Evolutionary conservation across 129 eudicot genomes (phyloP).

Genomic region (Helichrysum umbraculigerum): DNA sequence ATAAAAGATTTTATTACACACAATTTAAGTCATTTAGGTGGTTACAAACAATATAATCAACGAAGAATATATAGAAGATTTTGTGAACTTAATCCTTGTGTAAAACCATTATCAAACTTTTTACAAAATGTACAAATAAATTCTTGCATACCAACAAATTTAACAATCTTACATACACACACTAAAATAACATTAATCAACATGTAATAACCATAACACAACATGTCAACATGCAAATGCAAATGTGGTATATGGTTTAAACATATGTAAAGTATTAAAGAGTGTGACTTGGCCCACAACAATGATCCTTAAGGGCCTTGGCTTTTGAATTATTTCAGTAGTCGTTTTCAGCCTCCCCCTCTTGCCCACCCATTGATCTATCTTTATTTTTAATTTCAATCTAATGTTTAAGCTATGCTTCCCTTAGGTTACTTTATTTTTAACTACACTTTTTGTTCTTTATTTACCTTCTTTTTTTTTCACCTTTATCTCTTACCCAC

Average conservation of each 20-base stretch:
- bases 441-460: conserved; percentile 20
- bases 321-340: conserved; percentile 30
- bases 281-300: conserved; percentile 28
- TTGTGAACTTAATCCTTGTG: too few relatives aligned
- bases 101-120: too few relatives aligned
- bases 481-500: background rate
- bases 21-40: too few relatives aligned
- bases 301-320: conserved; percentile 26
- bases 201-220: background rate
- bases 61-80: too few relatives aligned
- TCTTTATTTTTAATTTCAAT: conserved; percentile 23
- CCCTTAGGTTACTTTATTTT: conserved; percentile 27
- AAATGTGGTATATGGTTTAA: background rate
- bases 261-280: background rate
- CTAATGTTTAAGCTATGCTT: conserved; percentile 8
- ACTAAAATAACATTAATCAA: too few relatives aligned
- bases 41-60: too few relatives aligned
- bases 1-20: too few relatives aligned
- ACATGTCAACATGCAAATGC: background rate
- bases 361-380: conserved; percentile 28
- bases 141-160: too few relatives aligned
- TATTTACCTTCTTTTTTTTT: background rate
- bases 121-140: background rate
- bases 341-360: conserved; percentile 38
- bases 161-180: background rate